Evolutionary conservation across 1,139 yeast genomes (phyloP), one percentile per base, ranked within the genome.

Genomic region (Lodderomyces oxycetoniae): DNA sequence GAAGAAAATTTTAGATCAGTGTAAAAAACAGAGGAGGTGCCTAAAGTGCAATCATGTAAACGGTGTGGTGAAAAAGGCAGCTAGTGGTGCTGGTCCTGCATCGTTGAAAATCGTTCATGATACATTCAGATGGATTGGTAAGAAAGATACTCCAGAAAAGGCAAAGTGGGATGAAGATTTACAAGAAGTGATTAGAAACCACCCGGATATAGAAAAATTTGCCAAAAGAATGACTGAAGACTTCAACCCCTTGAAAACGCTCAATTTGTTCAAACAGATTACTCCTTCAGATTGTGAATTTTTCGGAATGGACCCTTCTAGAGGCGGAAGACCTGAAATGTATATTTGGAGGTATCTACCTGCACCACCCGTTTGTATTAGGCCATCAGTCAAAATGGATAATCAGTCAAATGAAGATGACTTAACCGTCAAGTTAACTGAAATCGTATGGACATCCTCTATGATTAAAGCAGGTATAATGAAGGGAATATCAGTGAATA

Each of bases 11-110:
- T 65, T 82, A 44, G 97, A 89, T 40, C 97, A 89, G 63, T 89
- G 97, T 58, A 89, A 89, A 52, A 93, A 93, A 51, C 96, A 89
- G 61, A 74, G 98, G 50, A 70, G 95, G 47, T 93, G 99, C 57
- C 64, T 87, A 28, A 67, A 77, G 32, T 93, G 99, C 66, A 84
- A 86, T 49, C 80, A 89, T 15, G 67, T 89, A 33, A 91, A 93
- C 52, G 99, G 99, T 47, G 97, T 91, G 37, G 98, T 93, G 21
- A 93, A 93, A 56, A 91, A 88, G 55, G 96, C 96, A 3, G 98
- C 97, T 3, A 77, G 85, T 20, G 93, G 93, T 33, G 81, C 87
- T 2, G 88, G 91, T 25, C 84, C 91, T n/a, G 91, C 93, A 0
- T 91, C 98, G 1, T 67, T 93, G 43, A 91, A 91, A 54, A 86